Base-by-base conservation (phyloP, 352 stramenopile species). In the Phytophthora agathidicida region DNA sequence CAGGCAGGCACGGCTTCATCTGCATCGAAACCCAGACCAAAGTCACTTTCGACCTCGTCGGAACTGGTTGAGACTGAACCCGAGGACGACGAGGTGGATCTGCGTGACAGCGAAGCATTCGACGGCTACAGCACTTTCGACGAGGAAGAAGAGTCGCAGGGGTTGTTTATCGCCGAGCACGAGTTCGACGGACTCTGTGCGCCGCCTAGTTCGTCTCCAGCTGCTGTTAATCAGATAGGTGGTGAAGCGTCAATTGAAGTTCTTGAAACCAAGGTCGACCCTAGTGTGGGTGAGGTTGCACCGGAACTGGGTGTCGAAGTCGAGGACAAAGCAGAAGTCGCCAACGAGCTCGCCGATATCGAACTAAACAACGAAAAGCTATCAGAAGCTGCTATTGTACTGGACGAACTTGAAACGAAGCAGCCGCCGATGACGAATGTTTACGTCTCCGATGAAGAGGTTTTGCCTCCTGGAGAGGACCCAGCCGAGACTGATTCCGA, bases 1-100 rank as follows among this genome's bases (percentile, higher is more conserved):
- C 38, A 20, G 6, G 41, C n/a, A 28, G 7, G 13, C 28, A 52
- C 37, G 27, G 20, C 27, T 52, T 37, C 53, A 14, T 54, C 49
- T 3, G 32, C 37, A 10, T 46, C 35, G 14, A 64, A 58, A 14
- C 16, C 36, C 13, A 65, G 60, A 62, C 35, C 36, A 16, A 71
- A 73, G 45, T 46, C 62, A 13, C 49, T 75, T 23, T 63, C 47
- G 28, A 65, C 56, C 22, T 79, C 54, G 3, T 65, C 74, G 28
- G 72, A 80, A 24, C 45, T 77, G 37, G 58, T 75, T 3, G 73
- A 80, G 28, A 83, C 71, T 6, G 71, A 80, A 30, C 65, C 66
- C 3, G 69, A 83, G 51, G 71, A 81, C 41, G 72, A 80, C 38
- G 55, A 57, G 14, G 60, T 76, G 22, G 39, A 73, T 38, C 45